Evolutionary conservation across 306 rosid species (phyloP).

Genomic region (Sindora glabra): DNA sequence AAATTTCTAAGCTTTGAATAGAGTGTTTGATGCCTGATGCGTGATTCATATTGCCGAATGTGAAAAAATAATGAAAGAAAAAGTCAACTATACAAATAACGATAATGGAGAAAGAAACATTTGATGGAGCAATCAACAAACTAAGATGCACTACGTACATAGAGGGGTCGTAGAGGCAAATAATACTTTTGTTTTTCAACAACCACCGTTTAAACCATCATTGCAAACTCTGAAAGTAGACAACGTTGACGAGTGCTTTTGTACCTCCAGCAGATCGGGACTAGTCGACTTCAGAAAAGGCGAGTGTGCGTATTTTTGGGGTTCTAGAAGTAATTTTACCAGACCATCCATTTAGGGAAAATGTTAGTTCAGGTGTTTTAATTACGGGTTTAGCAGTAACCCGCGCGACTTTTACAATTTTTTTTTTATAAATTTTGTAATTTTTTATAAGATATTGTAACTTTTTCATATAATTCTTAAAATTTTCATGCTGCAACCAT

Average conservation of each 20-base stretch:
- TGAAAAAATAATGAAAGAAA: no score
- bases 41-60: no score
- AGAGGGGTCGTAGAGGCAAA: not conserved
- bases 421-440: no score
- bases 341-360: not conserved
- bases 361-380: no score
- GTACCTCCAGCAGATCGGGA: constrained; percentile 27
- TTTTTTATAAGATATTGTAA: no score
- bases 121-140: constrained; percentile 9
- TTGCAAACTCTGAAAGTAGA: constrained; percentile 21
- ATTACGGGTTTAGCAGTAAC: no score
- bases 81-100: no score
- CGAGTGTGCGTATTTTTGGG: constrained; percentile 11
- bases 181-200: constrained; percentile 17
- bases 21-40: no score
- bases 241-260: constrained; percentile 17
- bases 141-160: not conserved
- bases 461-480: no score
- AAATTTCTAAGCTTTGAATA: no score
- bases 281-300: not conserved
- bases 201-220: constrained; percentile 20
- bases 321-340: constrained; percentile 16
- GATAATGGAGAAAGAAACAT: constrained; percentile 3
- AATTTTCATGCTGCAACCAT: no score
- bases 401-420: no score